These are phyloP conservation scores for Rhododendron kiyosumense DNA, from an alignment of 148 eudicot genomes.

Conservation along the genomic window DNA sequence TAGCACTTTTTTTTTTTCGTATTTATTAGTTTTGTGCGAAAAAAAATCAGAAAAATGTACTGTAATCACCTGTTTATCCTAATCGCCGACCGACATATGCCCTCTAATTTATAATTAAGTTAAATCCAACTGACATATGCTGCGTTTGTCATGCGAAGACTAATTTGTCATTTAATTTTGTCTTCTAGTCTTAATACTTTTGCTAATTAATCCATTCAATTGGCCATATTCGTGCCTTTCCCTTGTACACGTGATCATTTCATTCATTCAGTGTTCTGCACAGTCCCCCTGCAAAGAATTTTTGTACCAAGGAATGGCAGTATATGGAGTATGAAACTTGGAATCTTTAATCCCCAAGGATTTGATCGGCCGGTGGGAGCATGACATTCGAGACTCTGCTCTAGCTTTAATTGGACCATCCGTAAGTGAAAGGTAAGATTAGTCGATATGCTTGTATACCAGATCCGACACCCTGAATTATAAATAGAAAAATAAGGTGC, in stretches of 20 bases:
- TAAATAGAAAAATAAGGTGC: too few species aligned
- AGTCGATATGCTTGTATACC: too few species aligned
- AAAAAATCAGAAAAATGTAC: too few species aligned
- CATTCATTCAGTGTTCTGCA: neutral
- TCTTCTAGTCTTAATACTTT: neutral
- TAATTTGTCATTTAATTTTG: conserved; percentile 1
- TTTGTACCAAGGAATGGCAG: neutral
- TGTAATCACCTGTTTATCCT: neutral
- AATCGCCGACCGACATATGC: neutral
- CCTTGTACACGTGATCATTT: neutral
- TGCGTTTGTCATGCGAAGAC: neutral
- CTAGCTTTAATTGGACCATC: too few species aligned
- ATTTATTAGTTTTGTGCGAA: too few species aligned
- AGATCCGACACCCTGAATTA: too few species aligned
- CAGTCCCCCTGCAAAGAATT: neutral
- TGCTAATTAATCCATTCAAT: neutral
- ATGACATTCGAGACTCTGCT: too few species aligned
- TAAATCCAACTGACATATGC: neutral
- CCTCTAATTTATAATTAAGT: neutral
- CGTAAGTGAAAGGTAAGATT: too few species aligned
- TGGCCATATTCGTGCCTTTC: neutral
- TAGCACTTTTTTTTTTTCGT: too few species aligned
- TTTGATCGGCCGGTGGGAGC: too few species aligned
- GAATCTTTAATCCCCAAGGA: neutral
- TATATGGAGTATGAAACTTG: neutral